A percentile compares a stretch with the other conserved stretches of the same genome.
Conservation (phyloP, 108 stramenopile species). For the Pseudonitzschia multiseries region DNA sequence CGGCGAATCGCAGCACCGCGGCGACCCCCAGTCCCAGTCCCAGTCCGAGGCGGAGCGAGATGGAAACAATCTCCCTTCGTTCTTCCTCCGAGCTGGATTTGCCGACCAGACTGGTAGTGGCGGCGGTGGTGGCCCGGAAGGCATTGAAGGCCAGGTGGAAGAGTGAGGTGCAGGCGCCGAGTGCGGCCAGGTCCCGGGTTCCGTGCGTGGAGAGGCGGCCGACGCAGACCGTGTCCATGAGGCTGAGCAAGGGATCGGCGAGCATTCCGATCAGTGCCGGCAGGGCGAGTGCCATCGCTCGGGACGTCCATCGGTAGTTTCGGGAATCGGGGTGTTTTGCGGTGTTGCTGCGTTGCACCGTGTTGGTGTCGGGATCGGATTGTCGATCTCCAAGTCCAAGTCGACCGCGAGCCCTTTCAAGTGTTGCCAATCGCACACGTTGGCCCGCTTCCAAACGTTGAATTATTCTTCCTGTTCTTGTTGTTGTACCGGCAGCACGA, state of each 20-base stretch:
- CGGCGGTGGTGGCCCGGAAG: constrained; percentile 71
- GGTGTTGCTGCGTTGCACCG: too few relatives aligned
- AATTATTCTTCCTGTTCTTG: too few relatives aligned
- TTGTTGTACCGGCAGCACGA: too few relatives aligned
- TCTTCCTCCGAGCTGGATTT: constrained; percentile 27
- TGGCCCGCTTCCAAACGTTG: too few relatives aligned
- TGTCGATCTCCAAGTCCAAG: too few relatives aligned
- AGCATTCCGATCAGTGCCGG: constrained; percentile 67
- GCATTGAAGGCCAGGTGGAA: constrained; percentile 84
- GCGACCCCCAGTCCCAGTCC: constrained; percentile 41
- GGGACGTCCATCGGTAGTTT: constrained; percentile 28
- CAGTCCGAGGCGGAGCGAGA: constrained; percentile 43
- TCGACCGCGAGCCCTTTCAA: too few relatives aligned
- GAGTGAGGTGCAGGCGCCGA: constrained; percentile 79
- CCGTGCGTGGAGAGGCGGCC: constrained; percentile 48
- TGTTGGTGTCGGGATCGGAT: too few relatives aligned
- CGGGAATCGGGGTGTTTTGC: not conserved
- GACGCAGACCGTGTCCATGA: constrained; percentile 83
- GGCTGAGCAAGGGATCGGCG: constrained; percentile 73
- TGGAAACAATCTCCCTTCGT: constrained; percentile 27
- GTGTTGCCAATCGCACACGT: too few relatives aligned
- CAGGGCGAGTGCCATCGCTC: constrained; percentile 36
- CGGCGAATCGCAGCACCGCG: constrained; percentile 20
- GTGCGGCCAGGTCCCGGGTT: constrained; percentile 52
- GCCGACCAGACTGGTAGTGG: constrained; percentile 67